Evolutionary conservation across 78 protist species (phyloP), one percentile per base, ranked within the genome.

Genomic region (Isochrysis galbana): DNA sequence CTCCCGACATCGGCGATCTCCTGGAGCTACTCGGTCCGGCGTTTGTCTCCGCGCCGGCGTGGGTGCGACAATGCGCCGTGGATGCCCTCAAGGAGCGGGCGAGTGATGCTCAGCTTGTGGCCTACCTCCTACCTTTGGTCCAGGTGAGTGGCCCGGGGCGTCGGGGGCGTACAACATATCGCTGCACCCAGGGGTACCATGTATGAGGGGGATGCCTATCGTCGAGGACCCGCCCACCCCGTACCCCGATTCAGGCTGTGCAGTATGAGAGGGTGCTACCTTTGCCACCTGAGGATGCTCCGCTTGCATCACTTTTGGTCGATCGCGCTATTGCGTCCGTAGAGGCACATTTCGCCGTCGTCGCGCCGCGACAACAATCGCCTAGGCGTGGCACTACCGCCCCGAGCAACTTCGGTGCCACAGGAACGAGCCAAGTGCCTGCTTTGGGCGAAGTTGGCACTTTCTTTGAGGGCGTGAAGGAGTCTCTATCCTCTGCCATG

Each of bases 41-140:
- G 22, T 97, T 97, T 47, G 26, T 3, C 29, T 5, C 34, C 51
- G 55, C 90, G 39, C 87, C 77, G 25, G 19, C 88, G 55, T 42
- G 38, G 25, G 98, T 98, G 45, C 94, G 99, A 32, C 41, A 39
- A 34, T 96, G 94, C 61, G 99, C 99, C 3, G 99, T 98, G 21
- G 32, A 0, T 5, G 26, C 39, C 32, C 96, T 97, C 48, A 42
- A 46, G 23, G 84, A 51, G 42, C 48, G 44, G 38, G 96, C 97
- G 34, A 46, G 14, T 0, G 96, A 95, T 80, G 91, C 1, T 61
- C 94, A 95, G 69, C 54, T 98, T n/a, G 55, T 77, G 26, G 69
- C 91, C n/a, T 95, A 97, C 54, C 69, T 98, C 72, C 97, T 98
- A 21, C 99, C 98, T 91, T 92, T 98, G 47, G 99, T 98, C 45